These are phyloP conservation scores for Paecilomyces fulvus DNA, from an alignment of 2,329 filamentous ascomycete genomes.

Conservation along the genomic window DNA sequence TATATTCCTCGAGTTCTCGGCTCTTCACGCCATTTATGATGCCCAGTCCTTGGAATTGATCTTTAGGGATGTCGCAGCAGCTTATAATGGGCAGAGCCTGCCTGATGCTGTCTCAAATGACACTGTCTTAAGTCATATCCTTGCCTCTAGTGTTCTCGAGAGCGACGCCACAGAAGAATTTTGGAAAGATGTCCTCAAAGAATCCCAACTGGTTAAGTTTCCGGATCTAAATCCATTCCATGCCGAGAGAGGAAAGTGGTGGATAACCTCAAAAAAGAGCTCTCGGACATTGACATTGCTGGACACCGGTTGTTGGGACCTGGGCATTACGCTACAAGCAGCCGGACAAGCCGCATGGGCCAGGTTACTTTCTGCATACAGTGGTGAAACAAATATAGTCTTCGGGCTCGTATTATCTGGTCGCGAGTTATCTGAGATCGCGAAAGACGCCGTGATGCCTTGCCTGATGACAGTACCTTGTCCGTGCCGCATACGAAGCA, in stretches of 20 bases:
- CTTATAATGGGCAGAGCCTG: conserved; percentile 25
- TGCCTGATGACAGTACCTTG: conserved; percentile 77
- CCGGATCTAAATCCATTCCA: conserved; percentile 63
- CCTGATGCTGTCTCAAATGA: conserved; percentile 28
- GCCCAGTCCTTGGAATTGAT: conserved; percentile 63
- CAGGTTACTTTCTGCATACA: conserved; percentile 63
- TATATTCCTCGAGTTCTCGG: conserved; percentile 40
- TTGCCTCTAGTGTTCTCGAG: conserved; percentile 27
- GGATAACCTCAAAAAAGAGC: conserved; percentile 30
- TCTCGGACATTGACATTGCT: conserved; percentile 39
- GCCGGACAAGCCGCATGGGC: conserved; percentile 72
- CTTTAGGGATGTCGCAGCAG: conserved; percentile 48
- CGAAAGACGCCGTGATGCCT: conserved; percentile 58
- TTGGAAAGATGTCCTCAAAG: conserved; percentile 52
- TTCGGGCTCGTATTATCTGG: conserved; percentile 80
- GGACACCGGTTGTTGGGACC: conserved; percentile 46
- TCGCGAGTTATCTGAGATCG: conserved; percentile 51
- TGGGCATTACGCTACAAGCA: conserved; percentile 67
- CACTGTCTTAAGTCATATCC: conserved; percentile 36
- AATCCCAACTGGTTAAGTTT: conserved; percentile 58
- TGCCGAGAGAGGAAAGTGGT: conserved; percentile 23
- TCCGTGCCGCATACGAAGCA: conserved; percentile 46
- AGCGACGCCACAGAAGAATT: conserved; percentile 39
- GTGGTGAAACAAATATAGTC: conserved; percentile 63
- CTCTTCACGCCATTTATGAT: conserved; percentile 83